Percentiles rank a stretch among this genome's conserved stretches.
These are phyloP conservation scores for Luzula sylvatica DNA, from an alignment of 176 grass and related monocot species.

Conservation along the genomic window DNA sequence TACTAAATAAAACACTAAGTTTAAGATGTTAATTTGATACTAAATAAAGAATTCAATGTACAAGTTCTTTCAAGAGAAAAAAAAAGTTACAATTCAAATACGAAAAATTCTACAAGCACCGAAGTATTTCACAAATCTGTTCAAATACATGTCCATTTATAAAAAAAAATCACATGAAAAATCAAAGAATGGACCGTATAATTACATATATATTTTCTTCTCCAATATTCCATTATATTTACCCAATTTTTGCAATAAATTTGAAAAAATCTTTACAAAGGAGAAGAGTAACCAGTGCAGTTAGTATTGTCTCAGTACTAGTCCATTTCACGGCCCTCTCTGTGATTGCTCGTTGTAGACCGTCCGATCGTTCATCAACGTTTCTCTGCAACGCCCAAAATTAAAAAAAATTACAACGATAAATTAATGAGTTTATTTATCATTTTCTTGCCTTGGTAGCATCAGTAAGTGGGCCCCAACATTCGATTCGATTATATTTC, in stretches of 20 bases:
- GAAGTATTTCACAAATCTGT: no score
- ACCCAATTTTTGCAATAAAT: background rate
- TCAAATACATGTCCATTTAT: slow-evolving; percentile 22
- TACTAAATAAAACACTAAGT: background rate
- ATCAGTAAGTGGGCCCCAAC: slow-evolving; percentile 67
- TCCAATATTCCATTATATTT: background rate
- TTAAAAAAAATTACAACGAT: no score
- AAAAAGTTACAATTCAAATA: slow-evolving; percentile 13
- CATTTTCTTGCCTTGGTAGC: slow-evolving; percentile 38
- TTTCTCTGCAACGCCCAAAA: slow-evolving; percentile 31
- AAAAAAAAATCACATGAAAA: slow-evolving; percentile 11
- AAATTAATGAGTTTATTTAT: background rate
- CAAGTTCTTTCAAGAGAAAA: background rate
- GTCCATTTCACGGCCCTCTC: slow-evolving; percentile 27
- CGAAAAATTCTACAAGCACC: no score
- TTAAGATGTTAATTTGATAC: background rate
- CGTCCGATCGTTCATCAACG: slow-evolving; percentile 28
- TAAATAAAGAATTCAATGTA: background rate
- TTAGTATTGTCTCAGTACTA: slow-evolving; percentile 47
- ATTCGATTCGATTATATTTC: slow-evolving; percentile 82
- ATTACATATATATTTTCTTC: slow-evolving; percentile 11
- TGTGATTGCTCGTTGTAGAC: slow-evolving; percentile 26
- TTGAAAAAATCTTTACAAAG: slow-evolving; percentile 33
- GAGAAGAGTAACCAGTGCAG: slow-evolving; percentile 59
- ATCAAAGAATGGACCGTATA: slow-evolving; percentile 41